Percentiles rank a stretch among this genome's conserved stretches.
Conservation (phyloP, 1,284 basidiomycete species). For the Melampsora americana region DNA sequence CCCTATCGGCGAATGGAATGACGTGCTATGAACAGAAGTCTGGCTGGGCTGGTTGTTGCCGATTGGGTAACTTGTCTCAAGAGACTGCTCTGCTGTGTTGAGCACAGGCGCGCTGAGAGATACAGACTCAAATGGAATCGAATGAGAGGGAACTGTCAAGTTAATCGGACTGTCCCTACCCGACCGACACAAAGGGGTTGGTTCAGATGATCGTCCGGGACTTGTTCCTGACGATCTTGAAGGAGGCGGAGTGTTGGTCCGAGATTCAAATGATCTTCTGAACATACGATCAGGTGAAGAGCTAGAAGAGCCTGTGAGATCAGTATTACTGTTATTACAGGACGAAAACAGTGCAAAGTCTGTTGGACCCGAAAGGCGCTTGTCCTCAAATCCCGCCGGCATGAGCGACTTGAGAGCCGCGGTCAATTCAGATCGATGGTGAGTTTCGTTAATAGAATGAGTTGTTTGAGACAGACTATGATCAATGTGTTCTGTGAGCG, state of each 20-base stretch:
- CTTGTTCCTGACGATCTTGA: conserved; percentile 26
- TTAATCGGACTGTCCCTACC: no score
- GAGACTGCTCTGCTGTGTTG: no score
- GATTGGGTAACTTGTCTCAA: no score
- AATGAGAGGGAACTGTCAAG: neutral
- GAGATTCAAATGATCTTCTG: conserved; percentile 13
- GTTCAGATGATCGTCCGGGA: neutral
- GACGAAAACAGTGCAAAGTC: neutral
- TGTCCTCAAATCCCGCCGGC: neutral
- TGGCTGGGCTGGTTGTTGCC: neutral
- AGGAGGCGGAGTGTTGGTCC: conserved; percentile 3
- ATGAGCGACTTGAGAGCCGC: neutral
- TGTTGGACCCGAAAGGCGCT: neutral
- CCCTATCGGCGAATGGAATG: conserved; percentile 50
- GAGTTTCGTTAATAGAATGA: neutral
- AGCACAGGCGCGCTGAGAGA: no score
- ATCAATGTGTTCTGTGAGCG: neutral
- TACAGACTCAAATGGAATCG: neutral
- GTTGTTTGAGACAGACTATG: neutral
- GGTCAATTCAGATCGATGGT: neutral
- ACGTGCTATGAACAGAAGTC: neutral
- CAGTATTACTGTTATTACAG: neutral
- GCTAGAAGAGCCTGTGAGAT: conserved; percentile 13
- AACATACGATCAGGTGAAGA: conserved; percentile 27
- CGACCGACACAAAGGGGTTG: no score